These are phyloP conservation scores for Petunia secreta DNA, from an alignment of 257 asterid genomes.

Conservation along the genomic window DNA sequence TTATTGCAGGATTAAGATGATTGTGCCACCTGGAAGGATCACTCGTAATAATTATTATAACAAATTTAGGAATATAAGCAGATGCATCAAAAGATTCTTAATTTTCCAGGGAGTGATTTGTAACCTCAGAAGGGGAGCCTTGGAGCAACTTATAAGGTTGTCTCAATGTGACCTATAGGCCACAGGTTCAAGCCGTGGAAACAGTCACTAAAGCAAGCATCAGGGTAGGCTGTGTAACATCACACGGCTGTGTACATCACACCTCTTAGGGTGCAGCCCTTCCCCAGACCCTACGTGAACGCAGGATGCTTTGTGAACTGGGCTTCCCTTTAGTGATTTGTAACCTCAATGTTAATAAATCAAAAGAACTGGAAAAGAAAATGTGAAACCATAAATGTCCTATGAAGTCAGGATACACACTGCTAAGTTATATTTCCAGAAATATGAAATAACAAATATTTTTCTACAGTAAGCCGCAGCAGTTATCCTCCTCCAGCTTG, in stretches of 20 bases:
- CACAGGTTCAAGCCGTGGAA: too few species aligned
- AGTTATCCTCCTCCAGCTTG: neutral
- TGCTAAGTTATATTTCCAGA: neutral
- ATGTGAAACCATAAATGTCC: neutral
- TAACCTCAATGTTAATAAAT: neutral
- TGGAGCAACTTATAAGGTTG: too few species aligned
- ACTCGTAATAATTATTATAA: neutral
- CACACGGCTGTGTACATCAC: too few species aligned
- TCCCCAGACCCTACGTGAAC: too few species aligned
- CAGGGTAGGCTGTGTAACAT: too few species aligned
- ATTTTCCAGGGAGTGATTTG: neutral
- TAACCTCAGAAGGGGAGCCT: neutral
- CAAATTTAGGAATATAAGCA: neutral
- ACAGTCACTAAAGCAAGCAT: too few species aligned
- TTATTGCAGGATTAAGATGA: conserved; percentile 90
- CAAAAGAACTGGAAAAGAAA: neutral
- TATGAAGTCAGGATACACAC: neutral
- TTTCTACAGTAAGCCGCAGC: neutral
- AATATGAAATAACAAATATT: neutral
- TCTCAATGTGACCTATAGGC: too few species aligned
- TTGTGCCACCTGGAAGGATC: conserved; percentile 83
- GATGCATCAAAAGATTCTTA: neutral
- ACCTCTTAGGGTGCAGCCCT: too few species aligned
- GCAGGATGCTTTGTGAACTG: too few species aligned
- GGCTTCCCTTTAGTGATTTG: neutral